Conservation (phyloP, 805 yeast genomes). For the Saccharomyces cerevisiae region DNA sequence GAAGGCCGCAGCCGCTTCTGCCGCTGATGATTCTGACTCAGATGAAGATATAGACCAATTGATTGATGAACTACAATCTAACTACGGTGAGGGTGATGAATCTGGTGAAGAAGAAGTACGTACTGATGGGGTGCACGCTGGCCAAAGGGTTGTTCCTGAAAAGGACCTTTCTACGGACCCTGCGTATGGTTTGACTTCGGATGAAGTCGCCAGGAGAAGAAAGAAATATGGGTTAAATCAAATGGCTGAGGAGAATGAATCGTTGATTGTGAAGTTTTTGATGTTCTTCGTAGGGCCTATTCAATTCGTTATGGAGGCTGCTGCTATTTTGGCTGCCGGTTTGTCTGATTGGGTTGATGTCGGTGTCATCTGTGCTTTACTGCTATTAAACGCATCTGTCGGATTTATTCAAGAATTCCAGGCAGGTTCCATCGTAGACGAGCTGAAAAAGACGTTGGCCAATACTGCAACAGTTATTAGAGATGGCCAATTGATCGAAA, state of each 20-base stretch:
- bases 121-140: constrained; percentile 40
- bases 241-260: constrained; percentile 85
- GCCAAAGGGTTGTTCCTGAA: constrained; percentile 76
- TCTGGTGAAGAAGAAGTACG: constrained; percentile 45
- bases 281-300: constrained; percentile 91
- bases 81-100: constrained; percentile 42
- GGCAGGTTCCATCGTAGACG: constrained; percentile 97
- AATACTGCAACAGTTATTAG: constrained; percentile 81
- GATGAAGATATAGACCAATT: constrained; percentile 66
- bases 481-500: constrained; percentile 68
- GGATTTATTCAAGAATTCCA: constrained; percentile 97
- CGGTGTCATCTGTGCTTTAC: constrained; percentile 90
- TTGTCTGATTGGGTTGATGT: constrained; percentile 97
- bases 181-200: constrained; percentile 62
- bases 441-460: constrained; percentile 89
- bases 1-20: background rate
- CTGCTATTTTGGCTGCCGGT: constrained; percentile 93
- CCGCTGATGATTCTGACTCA: constrained; percentile 23
- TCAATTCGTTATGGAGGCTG: constrained; percentile 96
- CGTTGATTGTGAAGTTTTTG: constrained; percentile 66
- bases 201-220: constrained; percentile 74
- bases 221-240: constrained; percentile 86
- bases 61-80: constrained; percentile 66
- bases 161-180: constrained; percentile 80
- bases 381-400: constrained; percentile 80